Evolutionary conservation across 139 green algal species (phyloP).

Genomic region (Diplosphaera chodatii): DNA sequence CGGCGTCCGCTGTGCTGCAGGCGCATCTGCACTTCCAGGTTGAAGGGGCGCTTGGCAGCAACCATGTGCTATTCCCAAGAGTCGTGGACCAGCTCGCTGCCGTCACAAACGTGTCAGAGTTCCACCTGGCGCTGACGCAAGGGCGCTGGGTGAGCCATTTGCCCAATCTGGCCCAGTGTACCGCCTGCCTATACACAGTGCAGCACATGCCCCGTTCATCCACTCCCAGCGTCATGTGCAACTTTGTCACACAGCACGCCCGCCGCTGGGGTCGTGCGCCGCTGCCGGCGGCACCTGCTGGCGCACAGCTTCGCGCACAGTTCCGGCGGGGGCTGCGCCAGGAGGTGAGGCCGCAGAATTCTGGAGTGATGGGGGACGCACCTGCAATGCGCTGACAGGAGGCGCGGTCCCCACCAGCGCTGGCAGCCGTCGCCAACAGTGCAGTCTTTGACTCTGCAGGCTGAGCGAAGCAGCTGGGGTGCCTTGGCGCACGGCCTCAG

Average conservation of each 20-base stretch:
- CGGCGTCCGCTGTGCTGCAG: not conserved
- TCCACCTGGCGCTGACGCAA: slow-evolving; percentile 38
- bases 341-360: not conserved
- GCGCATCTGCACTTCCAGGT: slow-evolving; percentile 21
- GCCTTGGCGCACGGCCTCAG: slow-evolving; percentile 47
- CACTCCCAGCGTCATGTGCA: too few relatives aligned
- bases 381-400: too few relatives aligned
- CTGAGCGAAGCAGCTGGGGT: slow-evolving; percentile 23
- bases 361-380: too few relatives aligned
- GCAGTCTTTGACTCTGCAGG: too few relatives aligned
- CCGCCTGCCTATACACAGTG: too few relatives aligned
- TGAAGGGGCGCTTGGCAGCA: not conserved
- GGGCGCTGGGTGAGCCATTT: slow-evolving; percentile 44
- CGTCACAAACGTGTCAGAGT: slow-evolving; percentile 4
- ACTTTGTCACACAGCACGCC: too few relatives aligned
- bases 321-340: not conserved
- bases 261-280: not conserved
- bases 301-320: slow-evolving; percentile 5
- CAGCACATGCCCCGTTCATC: too few relatives aligned
- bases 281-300: slow-evolving; percentile 5
- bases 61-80: slow-evolving; percentile 12
- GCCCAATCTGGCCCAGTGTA: too few relatives aligned
- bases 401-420: too few relatives aligned
- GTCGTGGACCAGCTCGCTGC: slow-evolving; percentile 18
- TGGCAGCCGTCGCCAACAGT: too few relatives aligned